Evolutionary conservation across 2,329 filamentous ascomycete species (phyloP), one percentile per base, ranked within the genome.

Genomic region (Didymosphaeria variabile): DNA sequence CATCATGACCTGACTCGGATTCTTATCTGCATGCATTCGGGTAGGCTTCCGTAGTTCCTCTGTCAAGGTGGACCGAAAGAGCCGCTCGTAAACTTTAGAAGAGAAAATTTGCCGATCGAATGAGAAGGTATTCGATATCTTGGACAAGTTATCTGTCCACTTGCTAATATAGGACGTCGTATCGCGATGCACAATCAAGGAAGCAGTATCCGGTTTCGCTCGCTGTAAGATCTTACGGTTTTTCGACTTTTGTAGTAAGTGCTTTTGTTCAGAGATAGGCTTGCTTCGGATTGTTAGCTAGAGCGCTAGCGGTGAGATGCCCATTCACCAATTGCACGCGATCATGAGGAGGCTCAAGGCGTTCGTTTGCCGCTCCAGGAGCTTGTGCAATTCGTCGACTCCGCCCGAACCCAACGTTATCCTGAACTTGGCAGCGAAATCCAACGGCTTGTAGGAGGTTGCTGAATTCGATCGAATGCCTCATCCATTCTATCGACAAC

Each of bases 341-440:
- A 59, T 66, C 3, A 70, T 58, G 23, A 67, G 60, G 21, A 70
- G 45, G 6, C 57, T 67, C 23, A 68, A 47, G 3, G 64, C 56
- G 34, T n/a, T 55, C n/a, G 57, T 66, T 50, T 70, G 66, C 32
- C 57, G 55, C 19, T 64, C 62, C 21, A 68, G 19, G 31, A 64
- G 7, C n/a, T 57, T 67, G n/a, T 67, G 62, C 9, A 67, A 19
- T 19, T 60, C 60, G 12, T 62, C 53, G 7, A 64, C 51, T 17
- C 44, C 49, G 3, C 23, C 57, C 5, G 29, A 60, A 12, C 38
- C 40, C n/a, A 67, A 66, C 7, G 63, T 29, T 36, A 64, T 9
- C 53, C 60, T 64, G n/a, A 57, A 34, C 38, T 61, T 64, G 5
- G 21, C 40, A 2, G 32, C 5, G 0, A 60, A 12, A 15, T 55